phyloP scores from a whole-genome alignment of 495 filamentous ascomycete species.

The Penicillium psychrofluorescens region DNA sequence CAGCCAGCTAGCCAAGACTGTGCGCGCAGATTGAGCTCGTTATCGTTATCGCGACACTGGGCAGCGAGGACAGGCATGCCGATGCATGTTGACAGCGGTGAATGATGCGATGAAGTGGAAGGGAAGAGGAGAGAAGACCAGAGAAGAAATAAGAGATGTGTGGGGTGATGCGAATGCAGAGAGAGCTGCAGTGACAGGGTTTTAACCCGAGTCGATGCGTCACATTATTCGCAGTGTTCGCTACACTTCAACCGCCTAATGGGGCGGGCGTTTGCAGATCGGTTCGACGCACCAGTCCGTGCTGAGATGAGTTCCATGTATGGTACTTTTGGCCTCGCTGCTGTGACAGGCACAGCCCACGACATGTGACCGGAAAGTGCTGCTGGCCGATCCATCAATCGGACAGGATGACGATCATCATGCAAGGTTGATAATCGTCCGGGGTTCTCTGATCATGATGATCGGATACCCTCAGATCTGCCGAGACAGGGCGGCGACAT shows the following conservation, averaged over 20 bases:
- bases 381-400: no score
- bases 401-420: no score
- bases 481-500: no score
- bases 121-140: background rate
- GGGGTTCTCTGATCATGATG: no score
- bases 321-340: no score
- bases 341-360: no score
- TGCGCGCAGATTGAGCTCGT: conserved; percentile 2
- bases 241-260: conserved; percentile 13
- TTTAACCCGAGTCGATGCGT: conserved; percentile 11
- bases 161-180: background rate
- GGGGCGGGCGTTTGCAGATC: conserved; percentile 6
- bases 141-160: background rate
- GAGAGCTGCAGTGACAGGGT: no score
- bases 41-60: conserved; percentile 3
- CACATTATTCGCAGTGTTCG: conserved; percentile 25
- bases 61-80: conserved; percentile 3
- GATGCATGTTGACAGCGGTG: conserved; percentile 10
- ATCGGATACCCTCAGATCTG: no score
- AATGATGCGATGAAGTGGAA: conserved; percentile 6
- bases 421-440: no score
- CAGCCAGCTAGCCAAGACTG: background rate
- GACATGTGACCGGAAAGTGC: no score
- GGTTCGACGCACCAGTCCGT: background rate
- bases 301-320: no score